These are phyloP conservation scores for Aspergillus heteromorphus DNA, from an alignment of 495 filamentous ascomycete species.

Conservation along the genomic window DNA sequence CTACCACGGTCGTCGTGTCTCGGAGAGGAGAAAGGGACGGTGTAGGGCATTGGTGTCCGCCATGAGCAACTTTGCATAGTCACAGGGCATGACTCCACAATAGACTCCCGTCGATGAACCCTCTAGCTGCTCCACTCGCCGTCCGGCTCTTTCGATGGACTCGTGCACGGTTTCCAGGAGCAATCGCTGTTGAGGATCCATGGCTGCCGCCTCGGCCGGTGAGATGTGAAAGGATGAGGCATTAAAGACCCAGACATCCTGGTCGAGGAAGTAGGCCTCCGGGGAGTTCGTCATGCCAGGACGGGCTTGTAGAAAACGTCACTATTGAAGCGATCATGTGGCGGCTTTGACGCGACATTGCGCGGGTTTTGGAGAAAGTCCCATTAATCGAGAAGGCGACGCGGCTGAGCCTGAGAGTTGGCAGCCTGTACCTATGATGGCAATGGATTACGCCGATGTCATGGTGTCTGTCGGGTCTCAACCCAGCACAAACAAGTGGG, in stretches of 20 bases:
- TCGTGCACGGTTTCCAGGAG: constrained; percentile 57
- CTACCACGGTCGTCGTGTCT: constrained; percentile 41
- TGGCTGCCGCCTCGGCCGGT: constrained; percentile 41
- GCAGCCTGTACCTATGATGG: constrained; percentile 30
- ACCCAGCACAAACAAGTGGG: neutral
- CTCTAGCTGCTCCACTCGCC: constrained; percentile 24
- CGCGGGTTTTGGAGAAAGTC: constrained; percentile 22
- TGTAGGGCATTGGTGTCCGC: constrained; percentile 40
- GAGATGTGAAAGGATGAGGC: constrained; percentile 54
- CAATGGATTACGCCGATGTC: constrained; percentile 23
- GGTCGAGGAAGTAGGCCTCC: constrained; percentile 33
- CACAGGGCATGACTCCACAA: constrained; percentile 34
- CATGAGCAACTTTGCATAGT: constrained; percentile 35
- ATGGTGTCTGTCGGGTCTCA: too few relatives aligned
- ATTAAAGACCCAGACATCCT: constrained; percentile 41
- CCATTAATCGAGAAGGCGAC: constrained; percentile 24
- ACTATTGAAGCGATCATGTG: constrained; percentile 25
- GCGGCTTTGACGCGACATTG: constrained; percentile 16
- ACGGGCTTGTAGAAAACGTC: constrained; percentile 19
- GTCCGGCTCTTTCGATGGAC: constrained; percentile 46
- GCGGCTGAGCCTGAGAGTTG: constrained; percentile 20
- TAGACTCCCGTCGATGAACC: constrained; percentile 42
- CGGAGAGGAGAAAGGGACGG: constrained; percentile 47
- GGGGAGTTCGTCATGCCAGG: constrained; percentile 20
- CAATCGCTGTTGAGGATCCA: too few relatives aligned